Base-by-base conservation (phyloP, 2,329 filamentous ascomycete species). In the Penicillium sp. region DNA sequence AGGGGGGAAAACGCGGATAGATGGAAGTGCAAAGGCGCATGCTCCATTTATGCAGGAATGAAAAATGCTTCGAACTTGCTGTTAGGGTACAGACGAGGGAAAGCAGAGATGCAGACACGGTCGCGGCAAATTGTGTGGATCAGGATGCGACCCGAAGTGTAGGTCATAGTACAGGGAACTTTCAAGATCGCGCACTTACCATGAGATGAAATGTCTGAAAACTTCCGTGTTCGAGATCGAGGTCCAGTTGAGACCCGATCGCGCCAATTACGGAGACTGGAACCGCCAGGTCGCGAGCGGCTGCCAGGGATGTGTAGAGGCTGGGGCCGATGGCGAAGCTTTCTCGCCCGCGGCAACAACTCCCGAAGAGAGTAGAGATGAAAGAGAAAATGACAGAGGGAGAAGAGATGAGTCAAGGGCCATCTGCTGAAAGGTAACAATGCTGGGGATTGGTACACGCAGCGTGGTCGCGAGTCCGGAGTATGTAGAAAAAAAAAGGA, bases 261-360 rank as follows among this genome's bases (percentile, higher is more conserved):
- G 36, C 18, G 36, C 36, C 36, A 39, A 39, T 39, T 39, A 56
- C 38, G 46, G 36, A 50, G 44, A 48, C 36, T 31, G 36, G 52
- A 45, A 38, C 36, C 49, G 43, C 45, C 59, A 59, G 56, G 57
- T 57, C 58, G 58, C 57, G 59, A 60, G 55, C 45, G 58, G 63
- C 62, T 65, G 65, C 60, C 66, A 69, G 67, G 67, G 67, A 69
- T 68, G 60, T 61, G 56, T 63, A 62, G 54, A 49, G 59, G 61
- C 53, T 59, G 59, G 55, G 52, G 42, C 18, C 43, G 53, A 52
- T 57, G 52, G 36, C 46, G 31, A 42, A 50, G 42, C 33, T 31
- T 42, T 46, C 49, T 45, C 36, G 36, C 36, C 18, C 21, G 21
- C 51, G 49, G 45, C 51, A 47, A 61, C 61, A 51, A 58, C 41